A percentile compares a stretch with the other conserved stretches of the same genome.
phyloP scores from a whole-genome alignment of 805 yeast genomes.

The Hermanozyma aechmeae region DNA sequence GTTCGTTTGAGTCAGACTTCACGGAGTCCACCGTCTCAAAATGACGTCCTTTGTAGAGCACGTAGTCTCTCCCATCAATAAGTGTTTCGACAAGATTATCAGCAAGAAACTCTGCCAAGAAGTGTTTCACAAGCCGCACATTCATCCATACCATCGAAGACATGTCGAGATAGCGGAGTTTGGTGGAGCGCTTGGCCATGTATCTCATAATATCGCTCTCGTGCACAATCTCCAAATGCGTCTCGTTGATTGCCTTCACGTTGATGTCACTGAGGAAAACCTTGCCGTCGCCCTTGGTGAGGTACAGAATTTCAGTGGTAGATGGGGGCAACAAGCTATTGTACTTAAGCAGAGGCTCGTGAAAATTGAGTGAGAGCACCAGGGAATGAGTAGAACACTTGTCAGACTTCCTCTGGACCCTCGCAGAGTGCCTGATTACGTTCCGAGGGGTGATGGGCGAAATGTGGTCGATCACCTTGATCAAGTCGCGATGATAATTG shows the following conservation, averaged over 20 bases:
- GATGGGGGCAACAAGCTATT: conserved; percentile 23
- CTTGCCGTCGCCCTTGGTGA: conserved; percentile 16
- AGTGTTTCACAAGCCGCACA: conserved; percentile 25
- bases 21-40: conserved; percentile 1
- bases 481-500: conserved; percentile 26
- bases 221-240: conserved; percentile 19
- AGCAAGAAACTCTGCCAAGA: conserved; percentile 11
- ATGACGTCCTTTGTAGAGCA: conserved; percentile 2
- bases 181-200: conserved; percentile 3
- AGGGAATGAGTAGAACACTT: no score
- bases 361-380: conserved; percentile 15
- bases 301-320: conserved; percentile 19
- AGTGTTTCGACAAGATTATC: conserved; percentile 1
- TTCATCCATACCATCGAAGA: conserved; percentile 41
- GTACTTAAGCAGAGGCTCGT: conserved; percentile 24
- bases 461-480: conserved; percentile 14
- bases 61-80: conserved; percentile 3
- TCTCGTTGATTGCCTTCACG: conserved; percentile 27
- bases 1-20: no score
- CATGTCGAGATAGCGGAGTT: conserved; percentile 26
- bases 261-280: conserved; percentile 32
- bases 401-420: no score
- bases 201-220: conserved; percentile 21
- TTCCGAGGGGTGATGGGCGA: conserved; percentile 3
- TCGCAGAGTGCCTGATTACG: conserved; percentile 3